Base-by-base conservation (phyloP, 2,329 filamentous ascomycete genomes). In the Cordyceps javanica region DNA sequence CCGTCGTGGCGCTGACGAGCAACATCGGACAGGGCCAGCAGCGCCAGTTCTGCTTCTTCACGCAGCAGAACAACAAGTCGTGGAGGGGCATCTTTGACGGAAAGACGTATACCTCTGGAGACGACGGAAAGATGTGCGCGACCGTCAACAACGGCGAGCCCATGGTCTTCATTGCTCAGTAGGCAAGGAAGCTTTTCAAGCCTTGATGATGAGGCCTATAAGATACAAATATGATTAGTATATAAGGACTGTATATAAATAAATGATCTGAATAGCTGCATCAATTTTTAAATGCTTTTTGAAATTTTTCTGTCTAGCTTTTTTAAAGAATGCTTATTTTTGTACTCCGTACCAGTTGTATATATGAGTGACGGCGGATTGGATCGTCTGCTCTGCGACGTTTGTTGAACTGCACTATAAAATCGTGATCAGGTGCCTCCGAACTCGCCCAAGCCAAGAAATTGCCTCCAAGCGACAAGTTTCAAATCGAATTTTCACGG, bases 1-100 rank as follows among this genome's bases (percentile, higher is more conserved):
- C 73, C 45, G 68, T 79, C 16, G 66, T 79, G 48, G 76, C 75
- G 7, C 65, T 78, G 38, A 79, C 76, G 2, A 75, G 71, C 45
- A 79, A 78, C 57, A 66, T 70, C 16, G 76, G 77, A 3, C 63
- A 66, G 39, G 71, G 69, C 1, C 71, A 68, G 23, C 72, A 67
- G 36, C 67, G 64, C 4, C 66, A 72, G 34, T 66, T 76, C 62
- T 79, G 77, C 63, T 75, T 78, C 65, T 70, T 72, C 60, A 70
- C 72, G 1, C 67, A 71, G 45, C 69, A 66, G 30, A 60, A 68
- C 1, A 72, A 73, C 34, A 69, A 70, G 5, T 62, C 64, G 19
- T 79, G 75, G 72, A 73, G 67, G 2, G 72, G 75, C 55, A 69
- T 68, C 1, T 74, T 75, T 48, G 59, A 59, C 57, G 71, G 69